Evolutionary conservation across 352 stramenopile genomes (phyloP).

Genomic region (Phytophthora uliginosa): DNA sequence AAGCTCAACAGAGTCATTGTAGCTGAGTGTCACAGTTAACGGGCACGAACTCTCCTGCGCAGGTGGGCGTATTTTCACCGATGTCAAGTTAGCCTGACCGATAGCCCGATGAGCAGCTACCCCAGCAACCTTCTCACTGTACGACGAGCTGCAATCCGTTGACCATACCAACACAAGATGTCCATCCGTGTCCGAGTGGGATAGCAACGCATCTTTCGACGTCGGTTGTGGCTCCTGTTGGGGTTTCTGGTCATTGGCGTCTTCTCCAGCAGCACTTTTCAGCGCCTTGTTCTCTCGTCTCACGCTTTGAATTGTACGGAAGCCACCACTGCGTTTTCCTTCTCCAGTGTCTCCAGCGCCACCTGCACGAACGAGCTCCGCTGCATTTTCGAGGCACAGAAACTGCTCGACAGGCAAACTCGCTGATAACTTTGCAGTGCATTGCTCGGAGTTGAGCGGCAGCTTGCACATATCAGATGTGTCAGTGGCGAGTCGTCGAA

Average conservation of each 20-base stretch:
- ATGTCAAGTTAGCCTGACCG: slow-evolving; percentile 74
- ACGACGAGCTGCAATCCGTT: slow-evolving; percentile 34
- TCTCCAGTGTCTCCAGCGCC: slow-evolving; percentile 39
- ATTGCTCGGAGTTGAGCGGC: slow-evolving; percentile 21
- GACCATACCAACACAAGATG: slow-evolving; percentile 84
- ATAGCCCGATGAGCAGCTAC: slow-evolving; percentile 36
- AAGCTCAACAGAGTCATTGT: slow-evolving; percentile 52
- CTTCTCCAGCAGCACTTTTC: slow-evolving; percentile 44
- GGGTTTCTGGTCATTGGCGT: slow-evolving; percentile 26
- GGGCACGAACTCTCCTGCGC: slow-evolving; percentile 61
- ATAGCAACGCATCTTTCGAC: slow-evolving; percentile 64
- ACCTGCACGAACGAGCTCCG: slow-evolving; percentile 46
- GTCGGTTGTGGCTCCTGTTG: slow-evolving; percentile 65
- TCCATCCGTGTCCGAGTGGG: slow-evolving; percentile 57
- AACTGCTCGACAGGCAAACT: slow-evolving; percentile 74
- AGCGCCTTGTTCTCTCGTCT: slow-evolving; percentile 87
- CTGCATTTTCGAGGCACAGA: slow-evolving; percentile 80
- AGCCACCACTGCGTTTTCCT: slow-evolving; percentile 58
- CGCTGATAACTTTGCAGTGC: slow-evolving; percentile 18
- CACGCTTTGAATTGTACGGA: slow-evolving; percentile 90
- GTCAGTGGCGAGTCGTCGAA: slow-evolving; percentile 22
- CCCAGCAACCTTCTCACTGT: slow-evolving; percentile 27
- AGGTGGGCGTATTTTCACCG: slow-evolving; percentile 65
- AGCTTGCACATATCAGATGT: slow-evolving; percentile 29
- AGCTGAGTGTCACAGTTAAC: slow-evolving; percentile 78